A percentile compares a stretch with the other conserved stretches of the same genome.
These are phyloP conservation scores for Claviceps sorghi DNA, from an alignment of 2,329 filamentous ascomycete genomes.

Conservation along the genomic window DNA sequence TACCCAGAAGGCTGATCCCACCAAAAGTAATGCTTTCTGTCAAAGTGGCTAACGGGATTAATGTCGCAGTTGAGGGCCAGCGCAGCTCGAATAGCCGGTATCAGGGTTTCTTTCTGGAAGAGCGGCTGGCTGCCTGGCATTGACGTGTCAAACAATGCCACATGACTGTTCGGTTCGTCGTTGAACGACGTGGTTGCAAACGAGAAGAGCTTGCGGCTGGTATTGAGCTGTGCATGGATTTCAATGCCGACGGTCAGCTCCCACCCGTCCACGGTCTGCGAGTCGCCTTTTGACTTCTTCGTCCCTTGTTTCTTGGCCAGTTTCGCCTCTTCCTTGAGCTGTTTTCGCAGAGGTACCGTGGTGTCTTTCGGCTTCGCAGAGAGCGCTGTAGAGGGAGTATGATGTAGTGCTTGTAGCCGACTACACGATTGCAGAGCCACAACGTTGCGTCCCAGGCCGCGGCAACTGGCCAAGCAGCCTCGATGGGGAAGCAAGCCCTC, in stretches of 20 bases:
- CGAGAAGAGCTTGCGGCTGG: slow-evolving; percentile 79
- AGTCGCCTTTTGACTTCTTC: slow-evolving; percentile 29
- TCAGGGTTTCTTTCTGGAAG: slow-evolving; percentile 68
- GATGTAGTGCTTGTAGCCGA: background rate
- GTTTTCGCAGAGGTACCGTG: slow-evolving; percentile 48
- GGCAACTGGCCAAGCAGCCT: slow-evolving; percentile 3
- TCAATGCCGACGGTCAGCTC: slow-evolving; percentile 93
- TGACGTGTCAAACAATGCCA: slow-evolving; percentile 76
- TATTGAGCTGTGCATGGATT: slow-evolving; percentile 93
- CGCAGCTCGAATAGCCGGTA: slow-evolving; percentile 83
- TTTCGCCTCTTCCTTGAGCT: slow-evolving; percentile 57
- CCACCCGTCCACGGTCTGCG: slow-evolving; percentile 54
- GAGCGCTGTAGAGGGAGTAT: slow-evolving; percentile 5
- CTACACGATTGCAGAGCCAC: background rate
- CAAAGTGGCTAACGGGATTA: slow-evolving; percentile 66
- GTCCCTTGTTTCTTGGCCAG: slow-evolving; percentile 51
- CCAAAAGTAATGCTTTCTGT: slow-evolving; percentile 98
- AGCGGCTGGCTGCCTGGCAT: slow-evolving; percentile 78
- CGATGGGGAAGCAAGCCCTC: slow-evolving; percentile 2
- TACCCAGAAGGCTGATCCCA: slow-evolving; percentile 95
- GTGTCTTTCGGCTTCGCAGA: slow-evolving; percentile 9
- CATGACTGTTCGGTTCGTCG: slow-evolving; percentile 67
- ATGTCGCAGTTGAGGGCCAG: slow-evolving; percentile 70
- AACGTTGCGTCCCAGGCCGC: background rate
- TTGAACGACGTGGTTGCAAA: slow-evolving; percentile 48